Evolutionary conservation across 495 filamentous ascomycete species (phyloP), one percentile per base, ranked within the genome.

Genomic region (Lepidopterella palustris): DNA sequence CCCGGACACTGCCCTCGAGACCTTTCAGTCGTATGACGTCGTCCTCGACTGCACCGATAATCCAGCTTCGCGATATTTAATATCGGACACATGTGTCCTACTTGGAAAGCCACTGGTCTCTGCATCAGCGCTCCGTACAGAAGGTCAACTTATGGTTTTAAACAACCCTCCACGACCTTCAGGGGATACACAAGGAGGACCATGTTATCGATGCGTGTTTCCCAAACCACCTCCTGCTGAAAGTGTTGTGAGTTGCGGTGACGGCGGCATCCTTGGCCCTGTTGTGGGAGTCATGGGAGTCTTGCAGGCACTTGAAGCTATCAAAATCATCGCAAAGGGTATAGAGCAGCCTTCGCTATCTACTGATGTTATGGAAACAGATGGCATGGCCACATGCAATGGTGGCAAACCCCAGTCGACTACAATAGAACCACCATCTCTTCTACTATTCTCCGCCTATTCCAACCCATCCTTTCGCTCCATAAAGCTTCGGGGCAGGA

Each of bases 241-340:
- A 39, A 87, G 80, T 45, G 83, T 95, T 1, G 76, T 87, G 3
- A 87, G 82, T 56, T 98, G 93, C 70, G 89, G 91, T 13, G 93
- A 98, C 67, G 90, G 89, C 1, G 93, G 93, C 2, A 89, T 98
- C 40, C 60, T 98, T 6, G 93, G 93, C 0, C 89, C 93, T 0
- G 92, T 96, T 0, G 93, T 98, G 0, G 93, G 93, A 1, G 81
- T 87, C 9, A 96, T 98, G 92, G 93, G 93, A 4, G 85, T 96
- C 2, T 73, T 96, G 40, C 91, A 96, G 73, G 93, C 93, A 0
- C 75, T 92, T 29, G 90, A 97, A 72, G 84, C 91, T 5, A 86
- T 98, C 67, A 95, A 96, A 67, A 69, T 97, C 3, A 76, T 97
- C 20, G 77, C 79, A 0, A 67, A 73, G 0, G 72, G 66, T 15